Conservation (phyloP, 2,329 filamentous ascomycete species). For the Albophoma yamanashiensis region DNA sequence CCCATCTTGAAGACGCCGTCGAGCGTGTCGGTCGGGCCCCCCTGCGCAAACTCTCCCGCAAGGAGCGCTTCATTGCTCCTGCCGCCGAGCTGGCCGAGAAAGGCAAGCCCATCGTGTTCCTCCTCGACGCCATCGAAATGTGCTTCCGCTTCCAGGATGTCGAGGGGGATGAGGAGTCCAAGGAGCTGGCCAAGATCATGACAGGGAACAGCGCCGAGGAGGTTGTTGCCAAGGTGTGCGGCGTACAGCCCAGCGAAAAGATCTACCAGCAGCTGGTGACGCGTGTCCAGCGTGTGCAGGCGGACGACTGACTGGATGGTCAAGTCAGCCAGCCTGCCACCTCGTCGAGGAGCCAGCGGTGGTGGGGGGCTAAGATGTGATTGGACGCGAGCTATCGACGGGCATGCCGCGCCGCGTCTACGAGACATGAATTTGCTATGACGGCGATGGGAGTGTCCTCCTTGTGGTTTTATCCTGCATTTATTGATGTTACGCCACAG, state of each 20-base stretch:
- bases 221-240: constrained; percentile 72
- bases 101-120: constrained; percentile 58
- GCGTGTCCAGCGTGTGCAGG: constrained; percentile 76
- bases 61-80: constrained; percentile 92
- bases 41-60: constrained; percentile 83
- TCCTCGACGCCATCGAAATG: constrained; percentile 82
- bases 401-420: constrained; percentile 1
- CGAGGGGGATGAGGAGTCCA: constrained; percentile 81
- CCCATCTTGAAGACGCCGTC: constrained; percentile 81
- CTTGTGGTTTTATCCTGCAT: background rate
- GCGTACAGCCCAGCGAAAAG: constrained; percentile 65
- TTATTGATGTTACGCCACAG: constrained; percentile 3
- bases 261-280: constrained; percentile 66
- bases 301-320: constrained; percentile 34
- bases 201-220: constrained; percentile 60
- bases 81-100: constrained; percentile 80
- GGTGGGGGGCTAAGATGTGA: constrained; percentile 3
- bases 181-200: constrained; percentile 77
- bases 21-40: constrained; percentile 94
- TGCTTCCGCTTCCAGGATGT: constrained; percentile 93
- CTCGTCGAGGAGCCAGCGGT: background rate
- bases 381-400: background rate
- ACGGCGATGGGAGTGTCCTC: constrained; percentile 2
- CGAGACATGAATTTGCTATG: constrained; percentile 4
- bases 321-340: background rate